Evolutionary conservation across 345 rosid species (phyloP).

Genomic region (Ceriops zippeliana): DNA sequence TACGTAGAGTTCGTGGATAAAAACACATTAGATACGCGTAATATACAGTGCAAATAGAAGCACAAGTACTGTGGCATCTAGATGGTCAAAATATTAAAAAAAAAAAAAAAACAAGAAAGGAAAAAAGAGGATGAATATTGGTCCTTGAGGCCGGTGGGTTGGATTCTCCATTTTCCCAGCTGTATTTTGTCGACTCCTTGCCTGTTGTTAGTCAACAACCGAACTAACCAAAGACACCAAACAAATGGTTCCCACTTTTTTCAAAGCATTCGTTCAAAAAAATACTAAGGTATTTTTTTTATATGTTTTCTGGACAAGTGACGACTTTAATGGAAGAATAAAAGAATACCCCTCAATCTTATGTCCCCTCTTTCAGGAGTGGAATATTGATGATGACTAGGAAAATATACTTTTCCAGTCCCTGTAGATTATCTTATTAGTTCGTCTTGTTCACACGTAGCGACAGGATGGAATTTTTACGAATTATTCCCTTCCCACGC

Average conservation of each 20-base stretch:
- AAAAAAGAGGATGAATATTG: background rate
- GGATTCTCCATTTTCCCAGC: slow-evolving; percentile 30
- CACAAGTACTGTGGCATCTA: background rate
- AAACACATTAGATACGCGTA: too few species aligned
- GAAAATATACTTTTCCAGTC: background rate
- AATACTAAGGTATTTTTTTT: too few species aligned
- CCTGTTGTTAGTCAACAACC: slow-evolving; percentile 34
- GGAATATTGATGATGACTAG: too few species aligned
- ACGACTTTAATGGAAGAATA: too few species aligned
- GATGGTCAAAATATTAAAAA: background rate
- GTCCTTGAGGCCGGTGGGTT: slow-evolving; percentile 33
- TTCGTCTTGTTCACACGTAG: slow-evolving; percentile 26
- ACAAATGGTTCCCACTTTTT: background rate
- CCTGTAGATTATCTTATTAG: background rate
- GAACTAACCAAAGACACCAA: slow-evolving; percentile 24
- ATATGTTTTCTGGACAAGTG: too few species aligned
- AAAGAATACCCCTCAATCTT: too few species aligned
- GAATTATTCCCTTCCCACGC: slow-evolving; percentile 27
- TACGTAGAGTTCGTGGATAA: too few species aligned
- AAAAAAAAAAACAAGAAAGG: too few species aligned
- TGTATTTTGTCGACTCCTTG: slow-evolving; percentile 34
- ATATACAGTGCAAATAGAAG: background rate
- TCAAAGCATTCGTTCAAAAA: background rate
- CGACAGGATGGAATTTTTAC: slow-evolving; percentile 34
- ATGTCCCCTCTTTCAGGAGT: too few species aligned